These are phyloP conservation scores for Microdochium nivale DNA, from an alignment of 2,329 filamentous ascomycete species.

Conservation along the genomic window DNA sequence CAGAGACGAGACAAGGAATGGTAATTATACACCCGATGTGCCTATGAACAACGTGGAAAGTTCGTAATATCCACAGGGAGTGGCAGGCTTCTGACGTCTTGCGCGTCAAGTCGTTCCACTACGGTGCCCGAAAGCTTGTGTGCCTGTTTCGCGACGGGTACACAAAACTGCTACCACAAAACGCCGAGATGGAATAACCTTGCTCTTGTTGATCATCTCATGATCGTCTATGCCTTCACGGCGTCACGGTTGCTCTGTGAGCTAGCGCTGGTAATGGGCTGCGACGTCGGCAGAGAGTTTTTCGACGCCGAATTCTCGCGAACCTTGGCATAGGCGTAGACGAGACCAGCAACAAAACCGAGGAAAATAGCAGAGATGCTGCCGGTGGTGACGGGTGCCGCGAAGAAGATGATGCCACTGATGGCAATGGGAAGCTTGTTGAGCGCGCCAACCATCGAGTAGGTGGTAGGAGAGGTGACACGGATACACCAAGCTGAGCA, in stretches of 20 bases:
- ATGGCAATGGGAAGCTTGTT: constrained; percentile 97
- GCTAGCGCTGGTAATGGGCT: constrained; percentile 76
- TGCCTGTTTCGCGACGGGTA: too few species aligned
- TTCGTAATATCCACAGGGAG: background rate
- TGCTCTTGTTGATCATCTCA: background rate
- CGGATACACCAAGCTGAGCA: constrained; percentile 98
- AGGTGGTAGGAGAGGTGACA: constrained; percentile 93
- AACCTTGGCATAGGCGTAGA: constrained; percentile 83
- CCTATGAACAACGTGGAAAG: background rate
- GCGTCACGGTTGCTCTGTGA: constrained; percentile 84
- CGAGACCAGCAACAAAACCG: constrained; percentile 85
- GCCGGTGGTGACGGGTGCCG: constrained; percentile 84
- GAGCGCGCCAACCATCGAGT: constrained; percentile 95
- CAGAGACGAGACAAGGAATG: background rate
- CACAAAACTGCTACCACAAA: too few species aligned
- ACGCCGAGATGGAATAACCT: too few species aligned
- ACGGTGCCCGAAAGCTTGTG: too few species aligned
- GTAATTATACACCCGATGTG: constrained; percentile 1
- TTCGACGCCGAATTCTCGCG: constrained; percentile 63
- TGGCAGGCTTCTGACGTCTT: background rate
- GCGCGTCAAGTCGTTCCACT: background rate
- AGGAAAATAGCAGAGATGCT: constrained; percentile 86
- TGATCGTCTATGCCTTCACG: constrained; percentile 50
- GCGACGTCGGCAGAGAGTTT: constrained; percentile 58
- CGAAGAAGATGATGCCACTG: constrained; percentile 89